Evolutionary conservation across 805 yeast species (phyloP), one percentile per base, ranked within the genome.

Genomic region (Schwanniomyces vanrijiae): DNA sequence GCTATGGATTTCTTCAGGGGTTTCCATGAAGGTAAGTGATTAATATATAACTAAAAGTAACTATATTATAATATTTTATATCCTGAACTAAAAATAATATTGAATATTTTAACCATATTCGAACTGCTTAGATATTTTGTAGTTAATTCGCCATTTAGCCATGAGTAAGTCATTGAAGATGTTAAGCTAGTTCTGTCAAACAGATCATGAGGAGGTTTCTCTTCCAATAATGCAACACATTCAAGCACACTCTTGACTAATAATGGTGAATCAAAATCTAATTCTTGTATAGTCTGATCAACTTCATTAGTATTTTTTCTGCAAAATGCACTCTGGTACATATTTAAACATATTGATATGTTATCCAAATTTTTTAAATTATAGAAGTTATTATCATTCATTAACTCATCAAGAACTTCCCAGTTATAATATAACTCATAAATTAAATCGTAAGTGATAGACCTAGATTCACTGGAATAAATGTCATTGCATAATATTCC

Each of bases 1-100:
- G 83, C 91, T 54, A 90, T 91, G 95, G 97, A 91, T 66, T 89
- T 90, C 75, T 94, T 94, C 78, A 82, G 91, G 75, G 71, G 71
- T n/a, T 37, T 69, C 41, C 78, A 78, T 42, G 56, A 53, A 43
- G 48, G 31, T 18, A 29, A 42, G 24, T 37, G 25, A 37, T 26
- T 6, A 5, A 26, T 25, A 8, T 43, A 29, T 43, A 37, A 37
- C 20, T 34, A 10, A 25, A 20, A 18, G 31, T 37, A 13, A 33
- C 6, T 37, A 29, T 20, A 31, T 37, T 16, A 37, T 21, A 37
- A 19, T 21, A 18, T 14, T 24, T 43, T 21, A 38, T 29, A 38
- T 22, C 25, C 35, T 11, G 39, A 28, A 20, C 22, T 35, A 13
- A 46, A 37, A 5, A 35, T 26, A 20, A 40, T 33, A 38, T 49